Percentiles rank a stretch among this genome's conserved stretches.
phyloP scores from a whole-genome alignment of 2,329 filamentous ascomycete genomes.

The Sclerotinia spermophila region DNA sequence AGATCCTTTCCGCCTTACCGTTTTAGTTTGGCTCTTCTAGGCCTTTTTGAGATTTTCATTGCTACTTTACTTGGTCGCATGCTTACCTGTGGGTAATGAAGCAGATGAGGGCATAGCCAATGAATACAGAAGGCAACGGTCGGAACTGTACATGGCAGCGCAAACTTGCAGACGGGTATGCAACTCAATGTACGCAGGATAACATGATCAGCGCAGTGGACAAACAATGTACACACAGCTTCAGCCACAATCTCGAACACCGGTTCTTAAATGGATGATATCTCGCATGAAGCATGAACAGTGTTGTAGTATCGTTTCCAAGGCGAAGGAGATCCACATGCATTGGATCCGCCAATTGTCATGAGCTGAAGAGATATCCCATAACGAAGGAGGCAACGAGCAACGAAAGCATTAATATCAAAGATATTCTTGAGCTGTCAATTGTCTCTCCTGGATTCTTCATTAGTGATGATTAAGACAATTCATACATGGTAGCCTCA shows the following conservation, averaged over 20 bases:
- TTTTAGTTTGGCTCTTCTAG: slow-evolving; percentile 17
- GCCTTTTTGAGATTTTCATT: slow-evolving; percentile 12
- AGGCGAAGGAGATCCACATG: neutral
- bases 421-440: slow-evolving; percentile 10
- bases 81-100: neutral
- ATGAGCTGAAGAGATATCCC: slow-evolving; percentile 12
- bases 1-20: slow-evolving; percentile 19
- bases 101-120: neutral
- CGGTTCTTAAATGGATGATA: slow-evolving; percentile 11
- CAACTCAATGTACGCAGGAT: slow-evolving; percentile 1
- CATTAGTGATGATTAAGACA: neutral
- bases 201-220: slow-evolving; percentile 11
- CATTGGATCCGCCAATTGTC: neutral
- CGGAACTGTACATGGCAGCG: slow-evolving; percentile 13
- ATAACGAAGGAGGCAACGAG: slow-evolving; percentile 14
- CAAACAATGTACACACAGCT: neutral
- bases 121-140: slow-evolving; percentile 9
- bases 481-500: slow-evolving; percentile 10
- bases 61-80: slow-evolving; percentile 10
- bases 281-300: slow-evolving; percentile 15
- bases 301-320: neutral
- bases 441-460: neutral
- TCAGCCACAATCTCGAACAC: slow-evolving; percentile 8
- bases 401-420: slow-evolving; percentile 1
- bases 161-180: slow-evolving; percentile 16